Base-by-base conservation (phyloP, 768 basidiomycete genomes). In the Leucogyrophana mollusca region DNA sequence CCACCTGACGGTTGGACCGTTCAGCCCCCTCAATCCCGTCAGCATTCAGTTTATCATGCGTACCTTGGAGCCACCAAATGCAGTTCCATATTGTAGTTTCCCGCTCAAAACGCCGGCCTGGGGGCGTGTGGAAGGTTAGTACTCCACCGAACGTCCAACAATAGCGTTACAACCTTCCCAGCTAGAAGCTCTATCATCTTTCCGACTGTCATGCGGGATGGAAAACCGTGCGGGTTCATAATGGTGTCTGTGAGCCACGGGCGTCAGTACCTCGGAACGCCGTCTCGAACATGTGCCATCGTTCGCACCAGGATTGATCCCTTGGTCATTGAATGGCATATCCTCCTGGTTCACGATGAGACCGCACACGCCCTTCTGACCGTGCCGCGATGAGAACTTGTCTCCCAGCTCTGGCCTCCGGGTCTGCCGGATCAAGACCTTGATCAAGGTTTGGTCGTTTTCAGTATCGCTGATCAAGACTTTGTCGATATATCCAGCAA, bases 201-300 rank as follows among this genome's bases (percentile, higher is more conserved):
- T 40, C 96, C 96, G 22, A 99, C 96, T 20, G 96, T 99, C 94
- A 94, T 97, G 45, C 95, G 90, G 47, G 92, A 95, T 4, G 96
- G 96, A 77, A 99, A 98, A 60, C 96, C 96, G 68, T 99, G 96
- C 3, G 96, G 96, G 64, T 99, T 99, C 95, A 99, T 98, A 72
- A 99, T 96, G 14, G 94, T 92, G 68, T 99, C 95, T 87, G 69
- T 24, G 36, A 32, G n/a, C 42, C 23, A 46, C 34, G 18, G 41
- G 47, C 41, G 56, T 55, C 21, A 32, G 38, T 40, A 24, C 25
- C 40, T 40, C 10, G 20, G 21, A 34, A 35, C 30, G n/a, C 20
- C n/a, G 20, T 36, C 36, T n/a, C n/a, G n/a, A 9, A 9, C 43
- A 51, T 40, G 2, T 23, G 34, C n/a, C 43, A 49, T 42, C 30